Percentiles rank a stretch among this genome's conserved stretches.
phyloP scores from a whole-genome alignment of 106 monocot species.

The Iris macrosiphon region DNA sequence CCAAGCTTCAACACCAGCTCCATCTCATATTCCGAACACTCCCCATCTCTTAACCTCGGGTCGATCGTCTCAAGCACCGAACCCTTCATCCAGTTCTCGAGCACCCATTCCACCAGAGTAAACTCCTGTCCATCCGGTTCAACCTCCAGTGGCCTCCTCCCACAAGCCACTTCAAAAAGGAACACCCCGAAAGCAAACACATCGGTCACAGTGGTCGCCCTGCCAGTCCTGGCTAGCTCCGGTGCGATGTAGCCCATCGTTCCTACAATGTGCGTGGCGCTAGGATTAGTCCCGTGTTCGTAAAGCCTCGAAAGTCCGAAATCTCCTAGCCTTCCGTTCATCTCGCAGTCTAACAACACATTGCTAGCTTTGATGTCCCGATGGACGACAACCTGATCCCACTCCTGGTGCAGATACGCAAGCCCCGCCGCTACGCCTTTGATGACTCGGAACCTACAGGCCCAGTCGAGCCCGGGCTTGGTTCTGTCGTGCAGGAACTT shows the following conservation, averaged over 20 bases:
- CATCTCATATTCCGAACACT: slow-evolving; percentile 1
- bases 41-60: neutral
- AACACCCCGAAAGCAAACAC: slow-evolving; percentile 24
- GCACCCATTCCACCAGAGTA: slow-evolving; percentile 16
- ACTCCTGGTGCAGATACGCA: slow-evolving; percentile 15
- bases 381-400: slow-evolving; percentile 16
- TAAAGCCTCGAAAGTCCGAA: slow-evolving; percentile 16
- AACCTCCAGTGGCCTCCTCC: slow-evolving; percentile 12
- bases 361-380: slow-evolving; percentile 9
- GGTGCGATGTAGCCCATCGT: slow-evolving; percentile 21
- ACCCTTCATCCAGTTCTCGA: slow-evolving; percentile 6
- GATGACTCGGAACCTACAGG: no score
- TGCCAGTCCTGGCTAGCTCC: slow-evolving; percentile 10
- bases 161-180: slow-evolving; percentile 17
- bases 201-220: slow-evolving; percentile 13
- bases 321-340: slow-evolving; percentile 14
- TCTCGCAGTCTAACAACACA: neutral
- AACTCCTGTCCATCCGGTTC: slow-evolving; percentile 12
- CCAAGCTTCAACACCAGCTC: slow-evolving; percentile 25
- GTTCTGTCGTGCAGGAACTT: no score
- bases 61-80: slow-evolving; percentile 5
- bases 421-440: neutral
- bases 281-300: slow-evolving; percentile 14
- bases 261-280: slow-evolving; percentile 12
- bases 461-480: no score